Conservation (phyloP, 164 flowering plant genomes). For the Aristolochia contorta region DNA sequence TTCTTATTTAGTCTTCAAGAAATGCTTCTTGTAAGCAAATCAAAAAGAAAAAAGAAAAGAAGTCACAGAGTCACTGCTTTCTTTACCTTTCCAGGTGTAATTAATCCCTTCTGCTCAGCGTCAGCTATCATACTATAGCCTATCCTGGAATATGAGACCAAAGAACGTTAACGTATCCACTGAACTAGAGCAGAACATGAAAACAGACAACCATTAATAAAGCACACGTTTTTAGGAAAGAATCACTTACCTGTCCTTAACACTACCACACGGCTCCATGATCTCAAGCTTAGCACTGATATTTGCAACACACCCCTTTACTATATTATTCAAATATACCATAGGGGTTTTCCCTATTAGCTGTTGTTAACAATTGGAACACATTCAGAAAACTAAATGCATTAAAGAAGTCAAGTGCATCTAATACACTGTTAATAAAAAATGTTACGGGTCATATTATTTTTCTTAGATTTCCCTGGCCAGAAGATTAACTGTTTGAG, state of each 20-base stretch:
- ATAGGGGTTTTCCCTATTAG: slow-evolving; percentile 96
- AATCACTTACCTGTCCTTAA: slow-evolving; percentile 72
- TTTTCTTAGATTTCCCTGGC: too few species aligned
- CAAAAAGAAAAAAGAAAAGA: too few species aligned
- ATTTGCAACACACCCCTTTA: slow-evolving; percentile 64
- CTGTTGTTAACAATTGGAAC: slow-evolving; percentile 24
- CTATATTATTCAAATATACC: slow-evolving; percentile 84
- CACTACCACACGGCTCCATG: slow-evolving; percentile 98
- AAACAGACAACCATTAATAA: too few species aligned
- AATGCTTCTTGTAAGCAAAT: background rate
- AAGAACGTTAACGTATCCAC: background rate
- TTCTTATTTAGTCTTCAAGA: background rate
- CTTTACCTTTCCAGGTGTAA: slow-evolving; percentile 84
- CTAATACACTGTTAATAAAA: too few species aligned
- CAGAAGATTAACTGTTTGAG: too few species aligned
- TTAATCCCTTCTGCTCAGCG: slow-evolving; percentile 73
- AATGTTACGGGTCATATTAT: too few species aligned
- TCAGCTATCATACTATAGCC: slow-evolving; percentile 82
- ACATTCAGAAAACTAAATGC: background rate
- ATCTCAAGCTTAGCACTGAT: slow-evolving; percentile 96
- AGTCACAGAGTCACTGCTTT: background rate
- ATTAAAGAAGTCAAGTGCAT: background rate
- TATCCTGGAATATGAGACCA: slow-evolving; percentile 43
- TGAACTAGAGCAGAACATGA: background rate
- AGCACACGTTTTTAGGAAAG: background rate